These are phyloP conservation scores for Brassica hybrid DNA, from an alignment of 441 rosid species.

Conservation along the genomic window DNA sequence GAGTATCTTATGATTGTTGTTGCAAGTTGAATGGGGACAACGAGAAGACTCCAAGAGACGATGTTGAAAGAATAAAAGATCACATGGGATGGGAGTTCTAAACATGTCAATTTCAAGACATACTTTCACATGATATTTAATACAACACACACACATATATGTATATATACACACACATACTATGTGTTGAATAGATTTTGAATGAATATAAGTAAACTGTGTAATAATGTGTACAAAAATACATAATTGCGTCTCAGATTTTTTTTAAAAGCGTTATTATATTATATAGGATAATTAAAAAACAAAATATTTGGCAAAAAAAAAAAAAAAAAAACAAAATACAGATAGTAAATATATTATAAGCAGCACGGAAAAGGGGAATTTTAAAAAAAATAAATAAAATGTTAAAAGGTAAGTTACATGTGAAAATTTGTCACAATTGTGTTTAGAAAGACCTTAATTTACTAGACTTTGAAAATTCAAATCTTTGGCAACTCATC, in stretches of 20 bases:
- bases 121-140: conserved; percentile 10
- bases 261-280: background rate
- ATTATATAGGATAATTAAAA: background rate
- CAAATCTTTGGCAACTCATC: background rate
- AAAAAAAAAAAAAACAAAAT: background rate
- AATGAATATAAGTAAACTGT: background rate
- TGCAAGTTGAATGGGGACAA: conserved; percentile 10
- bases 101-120: conserved; percentile 12
- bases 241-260: background rate
- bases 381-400: background rate
- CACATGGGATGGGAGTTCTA: conserved; percentile 25
- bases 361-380: background rate
- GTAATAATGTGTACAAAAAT: background rate
- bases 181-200: background rate
- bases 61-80: conserved; percentile 23
- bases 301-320: too few species aligned
- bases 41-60: conserved; percentile 28
- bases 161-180: background rate
- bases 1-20: conserved; percentile 22
- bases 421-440: background rate
- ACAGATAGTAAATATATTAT: background rate
- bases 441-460: background rate
- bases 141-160: background rate
- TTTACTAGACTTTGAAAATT: background rate
- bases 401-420: background rate